Conservation (phyloP, 345 rosid genomes). For the Eucalyptus curtisii region DNA sequence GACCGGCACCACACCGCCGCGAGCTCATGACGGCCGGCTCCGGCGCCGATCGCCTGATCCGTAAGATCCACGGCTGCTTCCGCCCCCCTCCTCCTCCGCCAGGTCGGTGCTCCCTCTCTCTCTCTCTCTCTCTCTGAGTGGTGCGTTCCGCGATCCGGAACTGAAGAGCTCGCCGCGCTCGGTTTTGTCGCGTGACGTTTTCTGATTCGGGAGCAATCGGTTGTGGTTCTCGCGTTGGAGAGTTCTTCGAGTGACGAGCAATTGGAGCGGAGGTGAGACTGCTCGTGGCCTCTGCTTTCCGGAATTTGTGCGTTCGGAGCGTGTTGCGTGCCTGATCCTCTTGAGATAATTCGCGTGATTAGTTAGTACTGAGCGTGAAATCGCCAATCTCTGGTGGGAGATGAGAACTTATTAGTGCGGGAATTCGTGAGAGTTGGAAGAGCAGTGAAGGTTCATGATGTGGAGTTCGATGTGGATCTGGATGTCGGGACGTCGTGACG, state of each 20-base stretch:
- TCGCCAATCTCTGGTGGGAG: background rate
- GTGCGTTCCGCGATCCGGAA: background rate
- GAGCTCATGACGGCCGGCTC: background rate
- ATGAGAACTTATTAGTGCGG: background rate
- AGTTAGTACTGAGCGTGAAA: background rate
- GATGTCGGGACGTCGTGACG: background rate
- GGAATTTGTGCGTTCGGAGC: background rate
- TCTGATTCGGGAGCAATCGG: background rate
- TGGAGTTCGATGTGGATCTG: background rate
- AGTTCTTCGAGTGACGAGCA: background rate
- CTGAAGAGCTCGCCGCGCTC: background rate
- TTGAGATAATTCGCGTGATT: background rate
- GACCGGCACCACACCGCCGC: background rate
- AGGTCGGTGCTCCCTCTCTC: background rate
- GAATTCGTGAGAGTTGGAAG: background rate
- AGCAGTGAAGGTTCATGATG: background rate
- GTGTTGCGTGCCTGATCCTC: background rate
- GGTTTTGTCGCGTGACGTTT: background rate
- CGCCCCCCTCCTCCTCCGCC: background rate
- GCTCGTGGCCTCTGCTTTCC: background rate
- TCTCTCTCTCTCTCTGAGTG: background rate
- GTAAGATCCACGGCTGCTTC: background rate
- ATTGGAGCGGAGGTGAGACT: background rate
- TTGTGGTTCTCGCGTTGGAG: background rate
- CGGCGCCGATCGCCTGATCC: background rate